phyloP scores from a whole-genome alignment of 1,284 basidiomycete genomes.

The Sporisorium scitamineum region DNA sequence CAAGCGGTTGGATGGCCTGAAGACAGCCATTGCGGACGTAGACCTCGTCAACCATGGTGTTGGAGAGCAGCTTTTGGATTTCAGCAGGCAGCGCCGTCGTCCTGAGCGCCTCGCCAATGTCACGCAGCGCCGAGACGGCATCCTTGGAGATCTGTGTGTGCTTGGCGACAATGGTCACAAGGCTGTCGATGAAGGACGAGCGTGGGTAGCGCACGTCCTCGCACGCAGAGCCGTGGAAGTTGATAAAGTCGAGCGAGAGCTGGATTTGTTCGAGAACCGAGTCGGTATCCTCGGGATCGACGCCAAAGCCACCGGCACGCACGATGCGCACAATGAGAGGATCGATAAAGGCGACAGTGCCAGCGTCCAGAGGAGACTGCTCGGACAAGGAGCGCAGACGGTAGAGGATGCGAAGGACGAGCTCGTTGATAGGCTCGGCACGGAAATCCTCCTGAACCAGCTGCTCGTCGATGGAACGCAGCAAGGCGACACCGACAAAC shows the following conservation, averaged over 20 bases:
- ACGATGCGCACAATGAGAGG: conserved; percentile 83
- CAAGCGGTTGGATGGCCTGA: conserved; percentile 92
- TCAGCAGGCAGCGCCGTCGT: conserved; percentile 66
- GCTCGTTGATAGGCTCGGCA: conserved; percentile 71
- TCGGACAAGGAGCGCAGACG: conserved; percentile 85
- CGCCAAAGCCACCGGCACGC: conserved; percentile 77
- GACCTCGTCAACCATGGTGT: conserved; percentile 86
- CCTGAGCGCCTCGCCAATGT: conserved; percentile 84
- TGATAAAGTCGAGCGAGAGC: conserved; percentile 85
- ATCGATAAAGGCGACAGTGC: conserved; percentile 84
- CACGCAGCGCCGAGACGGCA: conserved; percentile 83
- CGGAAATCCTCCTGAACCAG: conserved; percentile 59
- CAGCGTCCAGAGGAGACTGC: conserved; percentile 83
- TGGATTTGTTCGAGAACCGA: conserved; percentile 88
- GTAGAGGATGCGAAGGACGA: conserved; percentile 88
- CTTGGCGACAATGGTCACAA: conserved; percentile 80
- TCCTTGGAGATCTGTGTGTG: conserved; percentile 88
- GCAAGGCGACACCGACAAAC: conserved; percentile 53
- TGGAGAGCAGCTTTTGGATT: conserved; percentile 74
- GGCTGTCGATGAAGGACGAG: conserved; percentile 75
- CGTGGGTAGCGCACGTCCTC: conserved; percentile 68
- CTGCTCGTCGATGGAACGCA: conserved; percentile 57
- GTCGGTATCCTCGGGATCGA: conserved; percentile 74
- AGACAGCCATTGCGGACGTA: conserved; percentile 89
- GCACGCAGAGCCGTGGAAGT: conserved; percentile 88